Conservation (phyloP, 1,284 basidiomycete genomes). For the Rhodofomes roseus region DNA sequence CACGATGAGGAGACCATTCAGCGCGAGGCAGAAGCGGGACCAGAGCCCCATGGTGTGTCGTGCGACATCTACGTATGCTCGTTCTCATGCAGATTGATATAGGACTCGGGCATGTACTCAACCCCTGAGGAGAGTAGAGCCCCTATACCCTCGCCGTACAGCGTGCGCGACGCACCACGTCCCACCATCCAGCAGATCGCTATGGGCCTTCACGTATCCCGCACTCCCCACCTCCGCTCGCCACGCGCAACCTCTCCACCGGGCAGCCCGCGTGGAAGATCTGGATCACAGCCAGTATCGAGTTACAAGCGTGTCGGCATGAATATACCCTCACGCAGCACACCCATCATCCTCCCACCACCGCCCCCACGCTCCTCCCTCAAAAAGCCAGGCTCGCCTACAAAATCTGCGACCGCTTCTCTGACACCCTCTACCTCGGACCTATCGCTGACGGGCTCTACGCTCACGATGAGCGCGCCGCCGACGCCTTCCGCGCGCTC, state of each 20-base stretch:
- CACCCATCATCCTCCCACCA: conserved; percentile 37
- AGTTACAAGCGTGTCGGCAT: conserved; percentile 3
- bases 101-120: conserved; percentile 43
- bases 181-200: conserved; percentile 71
- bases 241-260: conserved; percentile 17
- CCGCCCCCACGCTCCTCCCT: conserved; percentile 60
- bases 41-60: conserved; percentile 26
- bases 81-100: neutral
- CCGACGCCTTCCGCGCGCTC: conserved; percentile 30
- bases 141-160: conserved; percentile 35
- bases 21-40: conserved; percentile 29
- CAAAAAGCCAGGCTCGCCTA: conserved; percentile 43
- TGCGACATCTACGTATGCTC: neutral
- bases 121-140: conserved; percentile 44
- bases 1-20: conserved; percentile 38
- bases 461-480: conserved; percentile 40
- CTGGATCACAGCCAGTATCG: neutral
- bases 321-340: conserved; percentile 15
- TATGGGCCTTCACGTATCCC: conserved; percentile 71
- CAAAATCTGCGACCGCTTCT: conserved; percentile 30
- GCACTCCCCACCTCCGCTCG: conserved; percentile 62
- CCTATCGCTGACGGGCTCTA: conserved; percentile 32
- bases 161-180: conserved; percentile 40
- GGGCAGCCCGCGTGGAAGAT: conserved; percentile 11
- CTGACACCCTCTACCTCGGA: conserved; percentile 44